Percentiles rank a stretch among this genome's conserved stretches.
Evolutionary conservation across 352 stramenopile genomes (phyloP).

Genomic region (Globisporangium barbulae): DNA sequence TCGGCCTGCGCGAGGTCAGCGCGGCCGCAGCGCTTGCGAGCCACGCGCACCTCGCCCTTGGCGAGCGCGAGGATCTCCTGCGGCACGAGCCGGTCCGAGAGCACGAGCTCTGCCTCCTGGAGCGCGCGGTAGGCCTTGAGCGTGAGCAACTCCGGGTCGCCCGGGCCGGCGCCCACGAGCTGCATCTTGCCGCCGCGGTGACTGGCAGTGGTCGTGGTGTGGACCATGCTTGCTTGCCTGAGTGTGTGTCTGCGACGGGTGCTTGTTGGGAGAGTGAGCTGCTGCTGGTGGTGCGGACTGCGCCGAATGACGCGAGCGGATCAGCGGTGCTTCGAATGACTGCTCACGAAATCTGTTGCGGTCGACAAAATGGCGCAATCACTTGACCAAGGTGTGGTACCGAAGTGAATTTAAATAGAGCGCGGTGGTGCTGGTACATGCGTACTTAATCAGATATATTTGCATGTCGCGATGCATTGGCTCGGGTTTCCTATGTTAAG

Average conservation of each 20-base stretch:
- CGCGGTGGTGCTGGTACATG: constrained; percentile 3
- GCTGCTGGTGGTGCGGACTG: neutral
- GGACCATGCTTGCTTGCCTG: constrained; percentile 1
- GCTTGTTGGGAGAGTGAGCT: too few species aligned
- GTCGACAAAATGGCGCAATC: constrained; percentile 3
- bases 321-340: neutral
- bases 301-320: neutral
- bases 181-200: constrained; percentile 44
- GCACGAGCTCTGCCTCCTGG: constrained; percentile 87
- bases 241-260: neutral
- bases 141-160: constrained; percentile 94
- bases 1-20: constrained; percentile 92
- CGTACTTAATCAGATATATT: too few species aligned
- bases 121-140: constrained; percentile 88
- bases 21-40: constrained; percentile 93
- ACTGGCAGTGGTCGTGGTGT: neutral
- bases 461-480: neutral
- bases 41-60: constrained; percentile 87
- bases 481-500: too few species aligned
- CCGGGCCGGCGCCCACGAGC: constrained; percentile 90
- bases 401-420: constrained; percentile 1
- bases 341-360: too few species aligned
- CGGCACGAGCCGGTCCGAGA: constrained; percentile 93
- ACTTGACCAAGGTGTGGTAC: neutral
- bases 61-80: constrained; percentile 89